Base-by-base conservation (phyloP, 129 eudicot species). In the Flaveria bidentis region DNA sequence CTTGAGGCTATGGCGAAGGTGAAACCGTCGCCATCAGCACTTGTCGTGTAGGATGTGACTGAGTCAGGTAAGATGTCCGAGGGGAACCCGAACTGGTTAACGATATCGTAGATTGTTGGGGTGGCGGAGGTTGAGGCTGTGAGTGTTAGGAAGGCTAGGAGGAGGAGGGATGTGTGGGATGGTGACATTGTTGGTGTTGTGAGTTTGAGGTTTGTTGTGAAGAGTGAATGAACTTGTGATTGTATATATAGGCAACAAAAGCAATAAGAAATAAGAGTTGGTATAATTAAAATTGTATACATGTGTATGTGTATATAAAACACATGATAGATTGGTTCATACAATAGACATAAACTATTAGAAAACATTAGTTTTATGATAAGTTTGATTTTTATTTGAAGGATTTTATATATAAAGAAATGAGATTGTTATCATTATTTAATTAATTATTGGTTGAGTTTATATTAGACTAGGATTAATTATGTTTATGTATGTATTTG, bases 41-140 rank as follows among this genome's bases (percentile, higher is more conserved):
- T 7, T 22, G 16, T 81, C 0, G 89, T 44, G 76, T 90, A 90
- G 65, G 83, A 75, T 12, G 47, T 67, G 55, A 88, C 91, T 53
- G 86, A 86, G 57, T 85, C 85, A 0, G 93, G 96, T 6, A 90
- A 33, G 67, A 90, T 86, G 67, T 93, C 96, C 8, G 82, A 71
- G 1, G 96, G 96, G 46, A 90, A 90, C 7, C 91, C 96, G 72
- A 16, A 88, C 55, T 69, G 79, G 17, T 83, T 77, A 30, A 88
- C 88, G 49, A 88, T 74, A 23, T 90, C 88, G 78, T 82, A 88
- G 5, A 84, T 86, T 15, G 96, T 65, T 0, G 84, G 55, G 5
- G 13, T 33, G 0, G 18, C 13, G 60, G 76, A 28, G 30, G 30
- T 28, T 28, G 30, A 28, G 30, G 30, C 3, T 2, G 30, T 28